Evolutionary conservation across 495 filamentous ascomycete species (phyloP).

Genomic region (Jackrogersella minutella): DNA sequence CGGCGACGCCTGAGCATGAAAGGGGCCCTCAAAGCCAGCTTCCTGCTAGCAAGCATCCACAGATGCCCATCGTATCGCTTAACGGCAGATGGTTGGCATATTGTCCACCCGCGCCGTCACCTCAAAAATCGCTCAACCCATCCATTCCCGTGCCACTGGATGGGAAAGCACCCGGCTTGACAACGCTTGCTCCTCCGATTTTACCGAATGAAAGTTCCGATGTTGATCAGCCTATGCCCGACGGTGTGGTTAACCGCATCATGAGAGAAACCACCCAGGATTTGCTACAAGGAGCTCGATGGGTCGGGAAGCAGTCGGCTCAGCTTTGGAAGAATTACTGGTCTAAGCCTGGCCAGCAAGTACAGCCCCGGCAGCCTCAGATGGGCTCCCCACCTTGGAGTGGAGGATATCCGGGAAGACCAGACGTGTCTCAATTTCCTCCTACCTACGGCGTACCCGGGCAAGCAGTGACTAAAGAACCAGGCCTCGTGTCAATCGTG

Average conservation of each 20-base stretch:
- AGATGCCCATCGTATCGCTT: conserved; percentile 75
- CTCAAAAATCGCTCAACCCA: conserved; percentile 72
- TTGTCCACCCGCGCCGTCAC: conserved; percentile 76
- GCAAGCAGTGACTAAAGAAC: conserved; percentile 65
- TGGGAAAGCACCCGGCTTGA: conserved; percentile 69
- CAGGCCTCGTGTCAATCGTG: conserved; percentile 82
- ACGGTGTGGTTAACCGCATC: conserved; percentile 83
- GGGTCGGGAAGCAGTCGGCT: conserved; percentile 84
- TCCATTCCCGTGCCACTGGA: conserved; percentile 56
- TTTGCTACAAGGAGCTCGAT: conserved; percentile 85
- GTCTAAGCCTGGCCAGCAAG: conserved; percentile 64
- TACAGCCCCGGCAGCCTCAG: conserved; percentile 50
- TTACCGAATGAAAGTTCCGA: conserved; percentile 76
- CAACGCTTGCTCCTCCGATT: conserved; percentile 74
- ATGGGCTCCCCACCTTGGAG: conserved; percentile 54
- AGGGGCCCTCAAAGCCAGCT: conserved; percentile 45
- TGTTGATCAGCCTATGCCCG: conserved; percentile 79
- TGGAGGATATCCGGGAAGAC: conserved; percentile 41
- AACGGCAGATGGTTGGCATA: conserved; percentile 86
- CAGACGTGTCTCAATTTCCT: conserved; percentile 67
- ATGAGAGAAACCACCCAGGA: conserved; percentile 90
- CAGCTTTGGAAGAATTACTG: conserved; percentile 92
- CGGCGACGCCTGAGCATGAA: conserved; percentile 55
- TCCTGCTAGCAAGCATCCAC: conserved; percentile 52
- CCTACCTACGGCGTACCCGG: conserved; percentile 73